These are phyloP conservation scores for Simplicillium aogashimaense DNA, from an alignment of 2,329 filamentous ascomycete species.

Conservation along the genomic window DNA sequence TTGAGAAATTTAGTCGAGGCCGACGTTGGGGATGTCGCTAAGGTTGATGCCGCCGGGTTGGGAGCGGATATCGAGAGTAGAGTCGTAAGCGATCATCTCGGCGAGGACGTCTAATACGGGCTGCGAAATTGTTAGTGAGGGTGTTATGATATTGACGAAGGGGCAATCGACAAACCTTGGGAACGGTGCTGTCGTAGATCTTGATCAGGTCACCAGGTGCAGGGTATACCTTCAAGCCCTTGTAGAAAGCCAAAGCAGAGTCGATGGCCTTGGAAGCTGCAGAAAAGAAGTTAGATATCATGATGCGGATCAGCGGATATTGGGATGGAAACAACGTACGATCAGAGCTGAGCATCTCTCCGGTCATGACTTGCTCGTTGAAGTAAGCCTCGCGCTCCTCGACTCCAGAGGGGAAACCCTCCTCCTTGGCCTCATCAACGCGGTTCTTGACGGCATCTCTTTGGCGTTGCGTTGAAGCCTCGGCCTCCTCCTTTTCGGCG, in stretches of 20 bases:
- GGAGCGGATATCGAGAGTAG: constrained; percentile 52
- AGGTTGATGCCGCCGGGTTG: constrained; percentile 29
- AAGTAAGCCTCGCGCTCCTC: constrained; percentile 96
- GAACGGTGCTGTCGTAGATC: constrained; percentile 97
- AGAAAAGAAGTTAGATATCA: constrained; percentile 1
- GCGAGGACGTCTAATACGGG: constrained; percentile 91
- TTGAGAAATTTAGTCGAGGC: constrained; percentile 39
- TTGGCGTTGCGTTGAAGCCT: constrained; percentile 54
- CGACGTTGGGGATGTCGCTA: constrained; percentile 38
- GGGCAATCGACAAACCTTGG: constrained; percentile 55
- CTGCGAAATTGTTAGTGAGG: constrained; percentile 31
- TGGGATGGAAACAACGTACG: constrained; percentile 42
- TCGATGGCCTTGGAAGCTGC: constrained; percentile 62
- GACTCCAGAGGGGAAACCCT: constrained; percentile 81
- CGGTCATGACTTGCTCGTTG: constrained; percentile 86
- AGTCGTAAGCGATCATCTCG: constrained; percentile 94
- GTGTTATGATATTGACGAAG: neutral
- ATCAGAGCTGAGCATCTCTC: constrained; percentile 74
- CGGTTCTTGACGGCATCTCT: constrained; percentile 63
- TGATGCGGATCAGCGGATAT: too few relatives aligned
- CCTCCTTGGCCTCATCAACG: constrained; percentile 75
- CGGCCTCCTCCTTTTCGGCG: constrained; percentile 62
- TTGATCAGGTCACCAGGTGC: constrained; percentile 84
- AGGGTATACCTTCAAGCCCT: constrained; percentile 96
- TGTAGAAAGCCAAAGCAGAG: constrained; percentile 92